phyloP scores from a whole-genome alignment of 176 grass and related monocot species.

The Eragrostis curvula region DNA sequence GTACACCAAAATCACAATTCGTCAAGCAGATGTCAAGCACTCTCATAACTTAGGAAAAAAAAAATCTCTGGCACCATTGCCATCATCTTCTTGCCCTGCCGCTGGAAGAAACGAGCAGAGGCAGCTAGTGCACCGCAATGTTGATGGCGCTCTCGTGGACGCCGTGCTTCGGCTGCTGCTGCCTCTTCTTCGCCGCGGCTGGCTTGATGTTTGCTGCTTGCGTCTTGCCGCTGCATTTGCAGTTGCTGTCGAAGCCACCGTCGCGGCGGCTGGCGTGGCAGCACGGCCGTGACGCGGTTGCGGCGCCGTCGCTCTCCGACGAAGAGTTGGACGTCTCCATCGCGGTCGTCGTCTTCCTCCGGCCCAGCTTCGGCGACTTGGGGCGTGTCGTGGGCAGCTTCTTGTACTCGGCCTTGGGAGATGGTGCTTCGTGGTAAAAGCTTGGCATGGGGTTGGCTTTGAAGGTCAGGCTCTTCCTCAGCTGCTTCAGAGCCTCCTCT shows the following conservation, averaged over 20 bases:
- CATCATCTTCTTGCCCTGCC: not conserved
- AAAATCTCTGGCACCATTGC: not conserved
- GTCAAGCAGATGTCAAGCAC: constrained; percentile 32
- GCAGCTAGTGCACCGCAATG: constrained; percentile 71
- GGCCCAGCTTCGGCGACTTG: constrained; percentile 94
- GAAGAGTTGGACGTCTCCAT: constrained; percentile 64
- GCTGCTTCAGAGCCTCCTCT: constrained; percentile 76
- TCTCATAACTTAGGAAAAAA: constrained; percentile 48
- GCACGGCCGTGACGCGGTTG: constrained; percentile 37
- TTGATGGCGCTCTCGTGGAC: constrained; percentile 63
- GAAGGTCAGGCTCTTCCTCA: constrained; percentile 86
- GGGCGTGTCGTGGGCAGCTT: constrained; percentile 45
- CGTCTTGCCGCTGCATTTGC: constrained; percentile 42
- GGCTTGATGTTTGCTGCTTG: constrained; percentile 23
- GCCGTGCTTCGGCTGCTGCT: constrained; percentile 46
- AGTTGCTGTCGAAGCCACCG: constrained; percentile 45
- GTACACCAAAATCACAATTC: constrained; percentile 38
- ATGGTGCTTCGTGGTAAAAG: constrained; percentile 91
- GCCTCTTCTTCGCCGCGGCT: constrained; percentile 40
- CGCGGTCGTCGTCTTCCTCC: constrained; percentile 68
- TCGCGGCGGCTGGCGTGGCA: constrained; percentile 50
- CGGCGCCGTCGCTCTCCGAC: constrained; percentile 55
- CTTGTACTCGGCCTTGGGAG: constrained; percentile 84
- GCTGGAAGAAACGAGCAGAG: not conserved
- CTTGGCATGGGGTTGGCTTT: constrained; percentile 89